Evolutionary conservation across 176 grass and related monocot genomes (phyloP).

Genomic region (Otatea glauca): DNA sequence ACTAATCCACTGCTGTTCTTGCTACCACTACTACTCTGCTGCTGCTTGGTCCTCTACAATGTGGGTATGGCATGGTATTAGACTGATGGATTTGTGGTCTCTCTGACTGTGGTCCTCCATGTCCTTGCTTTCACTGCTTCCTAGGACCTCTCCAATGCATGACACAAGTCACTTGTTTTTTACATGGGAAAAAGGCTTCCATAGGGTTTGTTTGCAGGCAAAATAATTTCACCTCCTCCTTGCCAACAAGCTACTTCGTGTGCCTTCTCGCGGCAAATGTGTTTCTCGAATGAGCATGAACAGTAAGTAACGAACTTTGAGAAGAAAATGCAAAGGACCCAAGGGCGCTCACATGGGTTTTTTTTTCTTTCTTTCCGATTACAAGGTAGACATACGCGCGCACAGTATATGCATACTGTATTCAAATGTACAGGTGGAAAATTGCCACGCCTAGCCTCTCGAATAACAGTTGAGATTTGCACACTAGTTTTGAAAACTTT

Average conservation of each 20-base stretch:
- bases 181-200: slow-evolving; percentile 33
- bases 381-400: too few species aligned
- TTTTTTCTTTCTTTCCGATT: too few species aligned
- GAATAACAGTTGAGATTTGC: slow-evolving; percentile 1
- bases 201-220: slow-evolving; percentile 39
- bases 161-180: slow-evolving; percentile 30
- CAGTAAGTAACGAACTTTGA: not conserved
- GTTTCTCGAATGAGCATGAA: not conserved
- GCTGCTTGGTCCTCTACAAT: slow-evolving; percentile 29
- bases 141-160: slow-evolving; percentile 43
- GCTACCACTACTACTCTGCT: not conserved
- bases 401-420: too few species aligned
- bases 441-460: not conserved
- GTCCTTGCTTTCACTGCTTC: slow-evolving; percentile 57
- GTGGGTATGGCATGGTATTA: slow-evolving; percentile 13
- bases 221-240: not conserved
- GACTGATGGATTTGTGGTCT: slow-evolving; percentile 16
- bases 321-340: not conserved
- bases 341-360: too few species aligned
- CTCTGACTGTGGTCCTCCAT: slow-evolving; percentile 42
- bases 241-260: slow-evolving; percentile 40
- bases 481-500: not conserved
- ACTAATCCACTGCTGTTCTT: not conserved
- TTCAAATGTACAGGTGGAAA: not conserved
- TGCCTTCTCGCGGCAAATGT: not conserved